Evolutionary conservation across 2,329 filamentous ascomycete species (phyloP), one percentile per base, ranked within the genome.

Genomic region (Fusarium decemcellulare): DNA sequence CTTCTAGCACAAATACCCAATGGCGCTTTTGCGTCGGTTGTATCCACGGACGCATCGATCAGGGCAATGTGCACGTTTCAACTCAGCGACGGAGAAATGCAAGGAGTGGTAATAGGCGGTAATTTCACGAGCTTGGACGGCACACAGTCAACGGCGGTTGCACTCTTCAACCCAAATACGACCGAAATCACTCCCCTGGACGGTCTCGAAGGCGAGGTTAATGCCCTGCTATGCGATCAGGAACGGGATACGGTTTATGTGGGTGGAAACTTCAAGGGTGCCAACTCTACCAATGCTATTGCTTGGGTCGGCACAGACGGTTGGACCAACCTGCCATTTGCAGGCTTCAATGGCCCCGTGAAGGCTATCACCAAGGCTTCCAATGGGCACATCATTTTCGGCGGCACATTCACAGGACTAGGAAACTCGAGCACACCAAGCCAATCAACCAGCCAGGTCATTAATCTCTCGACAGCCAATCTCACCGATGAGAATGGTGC

Each of bases 41-140:
- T 91, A 56, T 86, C 89, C 42, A 91, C 94, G 46, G 94, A 98
- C 80, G 95, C 92, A 61, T 90, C 92, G 51, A 97, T 99, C 76
- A 88, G 91, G 76, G 87, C 93, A 69, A 96, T 99, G 92, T 99
- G 96, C 82, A 84, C 91, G 18, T 93, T 95, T 74, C 85, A 90
- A 54, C 82, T 86, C 73, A 85, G 86, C 61, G 87, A 93, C 79
- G 92, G 92, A 69, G 87, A 85, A 7, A 81, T 91, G 60, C 85
- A 88, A n/a, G 91, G 92, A 42, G 88, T 98, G 30, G 88, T 98
- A 50, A 87, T 99, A 15, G 96, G 93, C 59, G 96, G 96, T 50
- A 98, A 98, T 82, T 99, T 99, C 78, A 98, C 96, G 34, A 97
- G 93, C 78, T 83, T 99, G 67, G 93, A 91, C 63, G 90, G 90